phyloP scores from a whole-genome alignment of 441 rosid genomes.

The Corymbia calophylla region DNA sequence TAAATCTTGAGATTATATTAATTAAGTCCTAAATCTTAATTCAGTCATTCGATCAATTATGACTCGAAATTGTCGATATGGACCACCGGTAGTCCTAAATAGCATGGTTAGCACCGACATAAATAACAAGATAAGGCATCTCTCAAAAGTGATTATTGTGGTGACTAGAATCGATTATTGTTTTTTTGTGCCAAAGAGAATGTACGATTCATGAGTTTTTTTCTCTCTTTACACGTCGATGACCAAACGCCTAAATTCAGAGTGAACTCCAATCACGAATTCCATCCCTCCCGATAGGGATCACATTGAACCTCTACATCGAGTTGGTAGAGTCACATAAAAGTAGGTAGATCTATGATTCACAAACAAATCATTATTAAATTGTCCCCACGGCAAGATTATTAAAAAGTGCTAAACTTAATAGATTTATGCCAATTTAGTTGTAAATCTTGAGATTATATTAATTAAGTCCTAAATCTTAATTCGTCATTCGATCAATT shows the following conservation, averaged over 20 bases:
- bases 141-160: neutral
- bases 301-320: neutral
- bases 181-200: neutral
- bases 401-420: neutral
- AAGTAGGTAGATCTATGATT: neutral
- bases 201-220: neutral
- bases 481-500: neutral
- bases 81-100: rapidly evolving
- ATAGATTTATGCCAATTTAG: rapidly evolving
- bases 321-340: neutral
- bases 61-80: rapidly evolving
- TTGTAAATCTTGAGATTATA: rapidly evolving
- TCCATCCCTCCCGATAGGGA: neutral
- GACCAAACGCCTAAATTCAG: neutral
- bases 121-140: neutral
- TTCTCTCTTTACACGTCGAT: neutral
- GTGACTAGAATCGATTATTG: neutral
- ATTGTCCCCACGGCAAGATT: neutral
- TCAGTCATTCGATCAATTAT: neutral
- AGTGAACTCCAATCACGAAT: neutral
- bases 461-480: neutral
- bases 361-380: neutral
- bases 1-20: neutral
- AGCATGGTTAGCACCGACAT: rapidly evolving
- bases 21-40: neutral